Conservation (phyloP, 2,329 filamentous ascomycete species). For the Trichoderma gracile region DNA sequence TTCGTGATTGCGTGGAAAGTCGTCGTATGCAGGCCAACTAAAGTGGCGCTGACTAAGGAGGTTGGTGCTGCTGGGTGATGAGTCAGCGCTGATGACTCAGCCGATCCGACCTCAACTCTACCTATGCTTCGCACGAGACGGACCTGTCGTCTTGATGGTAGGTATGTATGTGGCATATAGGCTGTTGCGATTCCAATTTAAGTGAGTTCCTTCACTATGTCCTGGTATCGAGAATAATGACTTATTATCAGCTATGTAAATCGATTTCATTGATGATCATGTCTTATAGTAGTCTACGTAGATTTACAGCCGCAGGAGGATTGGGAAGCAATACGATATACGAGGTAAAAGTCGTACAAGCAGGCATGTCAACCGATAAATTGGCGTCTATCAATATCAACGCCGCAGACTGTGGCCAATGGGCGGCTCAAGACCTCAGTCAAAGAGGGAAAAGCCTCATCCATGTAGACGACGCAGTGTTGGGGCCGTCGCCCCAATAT, state of each 20-base stretch:
- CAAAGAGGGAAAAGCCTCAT: constrained; percentile 7
- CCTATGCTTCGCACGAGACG: no score
- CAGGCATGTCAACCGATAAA: not conserved
- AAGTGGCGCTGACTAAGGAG: not conserved
- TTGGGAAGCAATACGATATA: not conserved
- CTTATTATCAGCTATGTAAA: no score
- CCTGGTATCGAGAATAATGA: no score
- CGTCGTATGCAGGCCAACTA: not conserved
- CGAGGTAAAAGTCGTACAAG: not conserved
- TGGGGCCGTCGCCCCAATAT: not conserved
- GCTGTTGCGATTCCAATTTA: no score
- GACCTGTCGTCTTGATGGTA: no score
- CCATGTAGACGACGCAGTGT: not conserved
- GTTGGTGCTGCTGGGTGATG: no score
- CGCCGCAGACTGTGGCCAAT: not conserved
- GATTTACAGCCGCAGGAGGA: no score
- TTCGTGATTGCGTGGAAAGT: not conserved
- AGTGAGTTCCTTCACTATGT: no score
- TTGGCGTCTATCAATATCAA: not conserved
- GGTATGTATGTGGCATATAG: no score
- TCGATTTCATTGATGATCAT: no score
- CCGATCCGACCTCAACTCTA: no score
- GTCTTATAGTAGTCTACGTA: not conserved
- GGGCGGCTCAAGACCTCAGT: not conserved
- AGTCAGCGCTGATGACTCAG: no score